Evolutionary conservation across 1,284 basidiomycete genomes (phyloP), one percentile per base, ranked within the genome.

Genomic region (Boletus smithii): DNA sequence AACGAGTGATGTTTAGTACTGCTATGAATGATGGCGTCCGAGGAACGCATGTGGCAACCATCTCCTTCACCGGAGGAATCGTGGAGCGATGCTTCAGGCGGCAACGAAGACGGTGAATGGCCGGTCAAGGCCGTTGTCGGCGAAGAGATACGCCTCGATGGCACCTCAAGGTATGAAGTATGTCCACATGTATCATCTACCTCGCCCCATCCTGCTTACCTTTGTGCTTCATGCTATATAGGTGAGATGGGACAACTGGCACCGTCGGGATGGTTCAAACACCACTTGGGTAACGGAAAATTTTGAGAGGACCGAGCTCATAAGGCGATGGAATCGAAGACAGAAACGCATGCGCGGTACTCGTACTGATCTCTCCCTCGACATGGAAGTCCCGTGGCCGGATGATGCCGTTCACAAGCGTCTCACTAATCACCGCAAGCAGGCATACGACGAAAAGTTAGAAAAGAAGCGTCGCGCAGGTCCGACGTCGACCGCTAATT

Each of bases 371-470:
- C 20, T 22, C 8, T 56, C 57, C 31, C 42, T 55, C 18, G 60
- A 58, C 31, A 60, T 72, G 47, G 42, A 49, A 2, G 55, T 71
- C 7, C 35, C 54, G 0, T 69, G 67, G 63, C 54, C 61, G 3
- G 64, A 68, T 3, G 51, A 66, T 14, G 69, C 73, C 37, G 60
- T 77, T 13, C 70, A 75, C 54, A 70, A 74, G 40, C 67, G 63
- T 3, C 55, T 61, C 23, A 77, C 76, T 0, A 61, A 63, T 24
- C 62, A 72, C 1, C 67, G 69, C 32, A 62, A 59, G 10, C 72
- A 78, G 44, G 79, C 71, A 0, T 72, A 69, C 43, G 59, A 69
- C 0, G 74, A 79, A 45, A 79, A 77, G 52, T 40, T 62, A 14
- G 57, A 51, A 40, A 61, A 51, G 37, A 47, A 37, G 16, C 53